These are phyloP conservation scores for Beauveria sp. DNA, from an alignment of 2,329 filamentous ascomycete species.

Conservation along the genomic window DNA sequence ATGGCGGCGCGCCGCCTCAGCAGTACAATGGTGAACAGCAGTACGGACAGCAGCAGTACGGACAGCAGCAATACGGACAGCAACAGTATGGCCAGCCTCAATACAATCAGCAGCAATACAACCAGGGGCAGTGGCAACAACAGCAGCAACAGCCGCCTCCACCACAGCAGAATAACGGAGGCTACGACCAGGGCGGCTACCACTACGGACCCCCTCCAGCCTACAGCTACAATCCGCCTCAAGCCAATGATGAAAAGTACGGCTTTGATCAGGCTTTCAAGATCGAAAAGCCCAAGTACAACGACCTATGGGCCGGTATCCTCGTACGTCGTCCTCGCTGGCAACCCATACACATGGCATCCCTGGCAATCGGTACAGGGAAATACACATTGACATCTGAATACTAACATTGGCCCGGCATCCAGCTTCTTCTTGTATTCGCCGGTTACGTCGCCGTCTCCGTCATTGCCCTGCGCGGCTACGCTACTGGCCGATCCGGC, in stretches of 20 bases:
- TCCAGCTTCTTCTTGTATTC: conserved; percentile 60
- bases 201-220: conserved; percentile 23
- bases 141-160: conserved; percentile 23
- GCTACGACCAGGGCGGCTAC: conserved; percentile 16
- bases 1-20: conserved; percentile 14
- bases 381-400: not conserved
- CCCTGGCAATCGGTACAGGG: not conserved
- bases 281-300: conserved; percentile 75
- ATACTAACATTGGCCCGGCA: not conserved
- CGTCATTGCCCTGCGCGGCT: conserved; percentile 67
- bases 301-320: conserved; percentile 83
- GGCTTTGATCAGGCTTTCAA: conserved; percentile 77
- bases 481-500: conserved; percentile 56
- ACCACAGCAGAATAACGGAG: conserved; percentile 18
- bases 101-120: conserved; percentile 17
- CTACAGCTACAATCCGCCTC: conserved; percentile 30
- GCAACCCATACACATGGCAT: not conserved
- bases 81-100: conserved; percentile 13
- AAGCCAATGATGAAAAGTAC: conserved; percentile 38
- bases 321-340: conserved; percentile 42
- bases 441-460: conserved; percentile 70
- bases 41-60: not conserved
- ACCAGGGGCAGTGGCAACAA: conserved; percentile 17
- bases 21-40: conserved; percentile 14
- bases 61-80: conserved; percentile 1